These are phyloP conservation scores for Adenanthera pavonina DNA, from an alignment of 306 rosid species.

Conservation along the genomic window DNA sequence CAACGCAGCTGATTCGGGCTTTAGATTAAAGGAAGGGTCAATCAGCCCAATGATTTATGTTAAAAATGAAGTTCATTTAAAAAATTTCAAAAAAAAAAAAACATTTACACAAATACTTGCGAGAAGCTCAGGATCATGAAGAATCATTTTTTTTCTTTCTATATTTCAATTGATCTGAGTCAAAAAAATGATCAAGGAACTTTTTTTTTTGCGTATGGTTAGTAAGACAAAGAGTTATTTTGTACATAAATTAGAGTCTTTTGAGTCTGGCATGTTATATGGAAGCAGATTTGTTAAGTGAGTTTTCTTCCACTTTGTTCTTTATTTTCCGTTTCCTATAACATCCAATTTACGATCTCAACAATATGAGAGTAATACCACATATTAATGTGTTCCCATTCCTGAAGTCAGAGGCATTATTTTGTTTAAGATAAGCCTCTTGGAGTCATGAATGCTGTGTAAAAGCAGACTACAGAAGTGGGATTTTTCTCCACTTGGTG, in stretches of 20 bases:
- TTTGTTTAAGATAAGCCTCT: neutral
- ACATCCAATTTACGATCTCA: neutral
- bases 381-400: neutral
- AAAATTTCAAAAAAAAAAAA: no score
- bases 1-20: neutral
- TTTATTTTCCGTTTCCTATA: neutral
- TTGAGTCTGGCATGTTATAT: neutral
- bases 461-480: neutral
- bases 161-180: no score
- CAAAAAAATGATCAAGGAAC: no score
- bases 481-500: neutral
- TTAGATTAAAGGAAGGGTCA: neutral
- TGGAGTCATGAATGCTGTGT: neutral
- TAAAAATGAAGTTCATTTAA: neutral
- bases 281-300: neutral
- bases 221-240: no score
- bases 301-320: neutral
- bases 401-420: neutral
- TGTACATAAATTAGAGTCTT: neutral
- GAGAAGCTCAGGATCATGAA: no score
- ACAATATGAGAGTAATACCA: neutral
- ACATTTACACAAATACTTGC: no score
- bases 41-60: neutral
- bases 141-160: no score
- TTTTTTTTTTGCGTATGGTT: neutral